A percentile compares a stretch with the other conserved stretches of the same genome.
These are phyloP conservation scores for Thermochaetoides thermophila DNA, from an alignment of 495 filamentous ascomycete genomes.

Conservation along the genomic window DNA sequence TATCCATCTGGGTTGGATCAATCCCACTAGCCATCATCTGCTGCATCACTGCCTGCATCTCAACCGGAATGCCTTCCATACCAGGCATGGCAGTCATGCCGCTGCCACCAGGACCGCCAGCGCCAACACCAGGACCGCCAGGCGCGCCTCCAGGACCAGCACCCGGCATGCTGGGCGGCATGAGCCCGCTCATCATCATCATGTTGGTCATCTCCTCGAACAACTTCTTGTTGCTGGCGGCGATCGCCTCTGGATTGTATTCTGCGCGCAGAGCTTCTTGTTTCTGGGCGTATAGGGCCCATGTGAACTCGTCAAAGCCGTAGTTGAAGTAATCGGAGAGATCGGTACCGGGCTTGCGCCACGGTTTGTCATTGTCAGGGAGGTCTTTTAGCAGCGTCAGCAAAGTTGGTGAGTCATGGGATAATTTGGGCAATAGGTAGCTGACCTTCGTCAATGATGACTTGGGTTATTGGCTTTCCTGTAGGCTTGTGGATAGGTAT, in stretches of 20 bases:
- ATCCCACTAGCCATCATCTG: constrained; percentile 73
- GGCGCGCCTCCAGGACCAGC: not conserved
- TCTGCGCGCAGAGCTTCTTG: constrained; percentile 65
- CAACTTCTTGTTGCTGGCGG: constrained; percentile 66
- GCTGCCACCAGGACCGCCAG: constrained; percentile 7
- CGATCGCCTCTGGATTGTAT: constrained; percentile 39
- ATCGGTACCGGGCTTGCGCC: constrained; percentile 91
- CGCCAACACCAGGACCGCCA: constrained; percentile 1
- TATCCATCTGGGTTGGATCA: constrained; percentile 58
- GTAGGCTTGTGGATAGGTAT: constrained; percentile 60
- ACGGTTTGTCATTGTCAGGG: constrained; percentile 75
- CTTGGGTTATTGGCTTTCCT: constrained; percentile 66
- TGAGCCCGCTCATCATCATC: constrained; percentile 59
- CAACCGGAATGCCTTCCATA: constrained; percentile 56
- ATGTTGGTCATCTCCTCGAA: constrained; percentile 82
- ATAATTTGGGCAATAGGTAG: no score
- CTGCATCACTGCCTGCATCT: constrained; percentile 73
- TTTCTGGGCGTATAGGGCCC: constrained; percentile 85
- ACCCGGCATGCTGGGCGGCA: constrained; percentile 6
- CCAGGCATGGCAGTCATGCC: constrained; percentile 53
- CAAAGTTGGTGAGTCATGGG: no score
- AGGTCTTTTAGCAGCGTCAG: no score
- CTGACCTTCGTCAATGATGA: constrained; percentile 76
- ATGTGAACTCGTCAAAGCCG: constrained; percentile 98
- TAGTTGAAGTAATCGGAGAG: constrained; percentile 98